A percentile compares a stretch with the other conserved stretches of the same genome.
These are phyloP conservation scores for Ceraceosorus guamensis DNA, from an alignment of 1,284 basidiomycete genomes.

Conservation along the genomic window DNA sequence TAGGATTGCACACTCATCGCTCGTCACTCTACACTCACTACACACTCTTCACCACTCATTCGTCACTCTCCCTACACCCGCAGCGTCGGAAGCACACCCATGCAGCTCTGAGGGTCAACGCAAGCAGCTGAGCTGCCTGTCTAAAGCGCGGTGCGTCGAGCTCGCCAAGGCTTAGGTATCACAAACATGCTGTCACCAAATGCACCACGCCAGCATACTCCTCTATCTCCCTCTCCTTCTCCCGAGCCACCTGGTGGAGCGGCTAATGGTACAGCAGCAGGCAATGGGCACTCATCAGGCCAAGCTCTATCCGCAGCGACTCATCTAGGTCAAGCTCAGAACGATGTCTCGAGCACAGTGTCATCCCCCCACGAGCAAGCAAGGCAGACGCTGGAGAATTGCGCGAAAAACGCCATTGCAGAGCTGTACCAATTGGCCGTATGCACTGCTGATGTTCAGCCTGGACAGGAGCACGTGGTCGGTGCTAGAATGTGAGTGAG, in stretches of 20 bases:
- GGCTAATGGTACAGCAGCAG: background rate
- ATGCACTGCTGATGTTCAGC: constrained; percentile 38
- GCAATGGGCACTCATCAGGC: background rate
- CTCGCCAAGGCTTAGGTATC: no score
- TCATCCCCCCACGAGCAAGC: background rate
- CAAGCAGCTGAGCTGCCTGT: no score
- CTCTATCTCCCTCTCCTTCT: constrained; percentile 7
- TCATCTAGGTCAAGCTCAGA: background rate
- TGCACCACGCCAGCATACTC: background rate
- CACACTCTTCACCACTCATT: no score
- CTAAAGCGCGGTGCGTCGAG: no score
- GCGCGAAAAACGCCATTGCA: constrained; percentile 33
- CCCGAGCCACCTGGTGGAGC: constrained; percentile 4
- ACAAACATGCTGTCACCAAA: background rate
- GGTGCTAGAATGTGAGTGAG: constrained; percentile 26
- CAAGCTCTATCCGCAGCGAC: background rate
- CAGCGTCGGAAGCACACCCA: no score
- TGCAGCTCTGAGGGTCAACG: no score
- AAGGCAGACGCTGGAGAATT: constrained; percentile 22
- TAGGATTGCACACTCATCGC: no score
- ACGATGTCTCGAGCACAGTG: background rate
- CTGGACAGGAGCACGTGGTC: constrained; percentile 30
- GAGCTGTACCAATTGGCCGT: constrained; percentile 41
- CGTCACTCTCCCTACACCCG: no score
- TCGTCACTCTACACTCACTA: no score